Evolutionary conservation across 306 rosid species (phyloP).

Genomic region (Ormosia emarginata): DNA sequence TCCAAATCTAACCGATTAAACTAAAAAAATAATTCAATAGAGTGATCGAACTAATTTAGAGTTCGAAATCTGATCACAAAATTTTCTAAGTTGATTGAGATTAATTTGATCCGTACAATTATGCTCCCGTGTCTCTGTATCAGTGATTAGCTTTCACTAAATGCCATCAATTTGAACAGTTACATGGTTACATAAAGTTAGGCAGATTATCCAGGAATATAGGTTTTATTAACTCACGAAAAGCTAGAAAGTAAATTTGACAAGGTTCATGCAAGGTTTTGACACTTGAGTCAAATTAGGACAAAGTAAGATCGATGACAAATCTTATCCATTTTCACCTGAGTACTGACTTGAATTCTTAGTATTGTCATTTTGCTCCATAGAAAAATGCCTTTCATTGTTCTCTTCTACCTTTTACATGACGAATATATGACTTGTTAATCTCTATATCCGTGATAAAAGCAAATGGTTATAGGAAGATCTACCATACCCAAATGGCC

Average conservation of each 20-base stretch:
- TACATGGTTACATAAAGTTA: background rate
- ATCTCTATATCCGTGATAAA: background rate
- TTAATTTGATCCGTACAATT: too few relatives aligned
- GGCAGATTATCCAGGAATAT: constrained; percentile 11
- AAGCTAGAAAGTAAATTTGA: background rate
- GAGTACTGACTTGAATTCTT: background rate
- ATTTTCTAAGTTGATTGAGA: too few relatives aligned
- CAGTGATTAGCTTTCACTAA: background rate
- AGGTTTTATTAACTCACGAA: background rate
- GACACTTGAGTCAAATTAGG: constrained; percentile 1
- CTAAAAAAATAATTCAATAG: too few relatives aligned
- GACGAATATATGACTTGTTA: background rate
- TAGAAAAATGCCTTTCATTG: background rate
- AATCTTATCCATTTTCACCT: background rate
- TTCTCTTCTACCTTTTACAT: background rate
- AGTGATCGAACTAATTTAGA: too few relatives aligned
- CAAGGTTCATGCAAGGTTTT: constrained; percentile 9
- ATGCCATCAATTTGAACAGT: background rate
- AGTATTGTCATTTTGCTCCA: background rate
- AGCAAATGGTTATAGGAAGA: background rate
- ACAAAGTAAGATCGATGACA: background rate
- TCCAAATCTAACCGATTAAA: too few relatives aligned
- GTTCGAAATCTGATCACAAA: too few relatives aligned
- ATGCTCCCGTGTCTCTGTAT: background rate
- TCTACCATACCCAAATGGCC: background rate